Evolutionary conservation across 345 rosid genomes (phyloP).

Genomic region (Gossypium rotundifolium): DNA sequence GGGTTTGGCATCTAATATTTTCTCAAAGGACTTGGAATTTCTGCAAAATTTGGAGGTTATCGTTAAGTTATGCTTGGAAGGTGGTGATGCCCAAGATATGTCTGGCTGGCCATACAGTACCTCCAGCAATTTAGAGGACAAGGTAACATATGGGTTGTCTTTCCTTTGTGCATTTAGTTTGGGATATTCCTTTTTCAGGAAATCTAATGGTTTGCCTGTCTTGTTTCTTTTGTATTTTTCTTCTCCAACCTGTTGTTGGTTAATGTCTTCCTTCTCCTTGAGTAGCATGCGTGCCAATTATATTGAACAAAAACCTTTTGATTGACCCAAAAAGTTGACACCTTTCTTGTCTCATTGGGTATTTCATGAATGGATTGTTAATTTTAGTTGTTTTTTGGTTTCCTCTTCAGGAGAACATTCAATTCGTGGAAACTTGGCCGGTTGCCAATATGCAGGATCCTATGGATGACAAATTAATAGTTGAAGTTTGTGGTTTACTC

Average conservation of each 20-base stretch:
- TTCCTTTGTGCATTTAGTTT: constrained; percentile 5
- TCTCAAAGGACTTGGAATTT: constrained; percentile 52
- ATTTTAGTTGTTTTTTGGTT: constrained; percentile 4
- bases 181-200: not conserved
- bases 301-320: constrained; percentile 9
- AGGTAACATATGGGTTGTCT: constrained; percentile 34
- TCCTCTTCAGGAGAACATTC: constrained; percentile 44
- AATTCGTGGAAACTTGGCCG: constrained; percentile 33
- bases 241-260: not conserved
- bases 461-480: constrained; percentile 32
- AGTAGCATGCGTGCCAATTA: not conserved
- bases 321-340: not conserved
- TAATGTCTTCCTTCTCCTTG: not conserved
- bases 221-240: not conserved
- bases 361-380: constrained; percentile 6
- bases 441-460: constrained; percentile 31
- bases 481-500: constrained; percentile 39
- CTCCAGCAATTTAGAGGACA: constrained; percentile 22
- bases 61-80: constrained; percentile 41
- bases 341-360: not conserved
- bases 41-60: constrained; percentile 51
- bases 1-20: constrained; percentile 38
- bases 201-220: not conserved
- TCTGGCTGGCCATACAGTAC: constrained; percentile 30
- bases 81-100: constrained; percentile 25